These are phyloP conservation scores for Crithidia brevicula DNA, from an alignment of 208 protist species.

Conservation along the genomic window DNA sequence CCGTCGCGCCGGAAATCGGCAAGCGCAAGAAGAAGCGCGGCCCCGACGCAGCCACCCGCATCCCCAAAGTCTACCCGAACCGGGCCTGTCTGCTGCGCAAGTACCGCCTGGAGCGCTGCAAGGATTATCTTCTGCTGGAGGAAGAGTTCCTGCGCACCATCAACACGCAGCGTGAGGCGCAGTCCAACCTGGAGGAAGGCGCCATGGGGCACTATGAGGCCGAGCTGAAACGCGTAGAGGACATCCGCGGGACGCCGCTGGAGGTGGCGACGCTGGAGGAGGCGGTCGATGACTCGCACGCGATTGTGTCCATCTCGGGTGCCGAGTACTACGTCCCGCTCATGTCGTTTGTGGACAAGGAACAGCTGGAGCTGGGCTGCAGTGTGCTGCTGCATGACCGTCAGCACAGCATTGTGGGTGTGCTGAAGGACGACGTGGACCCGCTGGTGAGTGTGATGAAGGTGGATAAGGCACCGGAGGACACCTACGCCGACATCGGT, in stretches of 20 bases:
- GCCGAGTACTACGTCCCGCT: slow-evolving; percentile 99
- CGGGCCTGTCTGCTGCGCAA: slow-evolving; percentile 98
- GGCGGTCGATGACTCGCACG: slow-evolving; percentile 99
- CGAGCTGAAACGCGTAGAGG: slow-evolving; percentile 97
- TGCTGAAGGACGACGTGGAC: slow-evolving; percentile 98
- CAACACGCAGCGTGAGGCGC: slow-evolving; percentile 74
- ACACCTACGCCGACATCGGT: slow-evolving; percentile 99
- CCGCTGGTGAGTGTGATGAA: slow-evolving; percentile 99
- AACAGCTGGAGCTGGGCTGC: slow-evolving; percentile 97
- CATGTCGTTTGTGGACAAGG: slow-evolving; percentile 99
- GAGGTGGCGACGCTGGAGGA: slow-evolving; percentile 99
- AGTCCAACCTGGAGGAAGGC: slow-evolving; percentile 82
- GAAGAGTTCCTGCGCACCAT: slow-evolving; percentile 98
- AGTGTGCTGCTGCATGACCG: slow-evolving; percentile 98
- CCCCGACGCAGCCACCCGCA: slow-evolving; percentile 72
- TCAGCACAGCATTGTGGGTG: slow-evolving; percentile 96
- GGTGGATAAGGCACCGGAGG: slow-evolving; percentile 99
- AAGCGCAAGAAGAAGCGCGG: slow-evolving; percentile 91
- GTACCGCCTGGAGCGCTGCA: slow-evolving; percentile 98
- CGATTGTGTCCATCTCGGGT: slow-evolving; percentile 97
- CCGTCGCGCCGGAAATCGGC: slow-evolving; percentile 93
- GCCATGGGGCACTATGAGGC: slow-evolving; percentile 91
- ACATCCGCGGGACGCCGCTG: slow-evolving; percentile 98
- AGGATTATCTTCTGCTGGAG: slow-evolving; percentile 99
- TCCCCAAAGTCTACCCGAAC: slow-evolving; percentile 94